These are phyloP conservation scores for Wickerhamomyces bisporus DNA, from an alignment of 805 yeast species.

Conservation along the genomic window DNA sequence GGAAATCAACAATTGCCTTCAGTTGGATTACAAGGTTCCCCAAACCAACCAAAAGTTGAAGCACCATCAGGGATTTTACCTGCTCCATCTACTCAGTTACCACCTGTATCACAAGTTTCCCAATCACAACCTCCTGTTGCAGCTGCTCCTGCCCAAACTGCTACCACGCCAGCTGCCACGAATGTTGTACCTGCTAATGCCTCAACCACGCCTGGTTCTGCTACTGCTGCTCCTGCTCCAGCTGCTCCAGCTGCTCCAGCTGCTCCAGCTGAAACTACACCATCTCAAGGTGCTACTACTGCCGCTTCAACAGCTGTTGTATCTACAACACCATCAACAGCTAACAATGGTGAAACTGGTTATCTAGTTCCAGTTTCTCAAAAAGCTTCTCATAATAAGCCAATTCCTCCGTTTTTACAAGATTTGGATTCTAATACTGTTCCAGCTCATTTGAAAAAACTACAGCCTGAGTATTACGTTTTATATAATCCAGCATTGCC, in stretches of 20 bases:
- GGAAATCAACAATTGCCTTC: conserved; percentile 23
- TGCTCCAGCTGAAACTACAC: conserved; percentile 11
- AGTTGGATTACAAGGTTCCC: conserved; percentile 18
- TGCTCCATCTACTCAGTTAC: conserved; percentile 15
- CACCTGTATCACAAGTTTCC: conserved; percentile 10
- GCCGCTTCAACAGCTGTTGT: conserved; percentile 14
- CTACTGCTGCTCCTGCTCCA: conserved; percentile 24
- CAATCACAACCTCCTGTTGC: conserved; percentile 18
- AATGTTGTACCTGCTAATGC: too few relatives aligned
- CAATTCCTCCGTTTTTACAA: conserved; percentile 73
- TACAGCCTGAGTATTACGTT: conserved; percentile 78
- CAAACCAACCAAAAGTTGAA: conserved; percentile 28
- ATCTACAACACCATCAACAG: conserved; percentile 16
- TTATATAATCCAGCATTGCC: conserved; percentile 87
- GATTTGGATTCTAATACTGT: conserved; percentile 79
- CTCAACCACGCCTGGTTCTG: conserved; percentile 8
- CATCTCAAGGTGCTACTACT: conserved; percentile 9
- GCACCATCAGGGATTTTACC: conserved; percentile 9
- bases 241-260: conserved; percentile 18
- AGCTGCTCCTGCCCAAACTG: conserved; percentile 17
- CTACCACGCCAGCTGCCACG: conserved; percentile 4
- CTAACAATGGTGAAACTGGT: conserved; percentile 22
- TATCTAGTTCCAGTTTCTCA: conserved; percentile 35
- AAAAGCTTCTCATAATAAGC: conserved; percentile 53
- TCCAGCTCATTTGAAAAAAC: conserved; percentile 72